Base-by-base conservation (phyloP, 2,329 filamentous ascomycete genomes). In the Geosmithia putterillii region DNA sequence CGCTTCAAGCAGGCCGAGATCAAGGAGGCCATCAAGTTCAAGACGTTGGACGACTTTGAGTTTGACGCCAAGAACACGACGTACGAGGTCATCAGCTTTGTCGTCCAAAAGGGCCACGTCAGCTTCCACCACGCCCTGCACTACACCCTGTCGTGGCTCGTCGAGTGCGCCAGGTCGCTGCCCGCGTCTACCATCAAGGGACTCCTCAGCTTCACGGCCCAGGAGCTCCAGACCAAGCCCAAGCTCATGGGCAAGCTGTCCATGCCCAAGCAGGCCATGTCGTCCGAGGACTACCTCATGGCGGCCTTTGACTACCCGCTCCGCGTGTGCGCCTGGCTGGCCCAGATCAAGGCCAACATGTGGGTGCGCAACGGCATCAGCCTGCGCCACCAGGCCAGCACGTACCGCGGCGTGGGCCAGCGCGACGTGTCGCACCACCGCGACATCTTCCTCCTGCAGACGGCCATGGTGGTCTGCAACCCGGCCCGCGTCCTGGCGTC, bases 311-410 rank as follows among this genome's bases (percentile, higher is more conserved):
- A 98, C 59, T 95, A 86, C 54, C 90, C 94, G 1, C 70, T 98
- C 4, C 77, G 94, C 42, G 89, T 96, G 1, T 95, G 88, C 58
- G 88, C 87, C 18, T 98, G 92, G 92, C 70, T 98, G 25, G 86
- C 92, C 6, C 94, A 98, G 65, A 96, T 98, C 79, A 95, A 94
- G 60, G 88, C 90, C 17, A 86, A 88, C 42, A 94, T 96, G 81
- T 98, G 94, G 92, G 90, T 98, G 49, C 81, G 92, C 44, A 98
- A 98, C 57, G 92, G 92, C 2, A 87, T 98, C 56, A 96, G 90
- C 54, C 74, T 98, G 42, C 80, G 90, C 35, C 92, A 98, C 59
- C 92, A 98, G 62, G 92, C 94, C 58, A 84, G 84, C 42, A 92
- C 89, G 17, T 98, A 98, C 58, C 81, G 88, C 15, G 89, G 87